Evolutionary conservation across 306 rosid genomes (phyloP), one percentile per base, ranked within the genome.

Genomic region (Trichosanthes truncata): DNA sequence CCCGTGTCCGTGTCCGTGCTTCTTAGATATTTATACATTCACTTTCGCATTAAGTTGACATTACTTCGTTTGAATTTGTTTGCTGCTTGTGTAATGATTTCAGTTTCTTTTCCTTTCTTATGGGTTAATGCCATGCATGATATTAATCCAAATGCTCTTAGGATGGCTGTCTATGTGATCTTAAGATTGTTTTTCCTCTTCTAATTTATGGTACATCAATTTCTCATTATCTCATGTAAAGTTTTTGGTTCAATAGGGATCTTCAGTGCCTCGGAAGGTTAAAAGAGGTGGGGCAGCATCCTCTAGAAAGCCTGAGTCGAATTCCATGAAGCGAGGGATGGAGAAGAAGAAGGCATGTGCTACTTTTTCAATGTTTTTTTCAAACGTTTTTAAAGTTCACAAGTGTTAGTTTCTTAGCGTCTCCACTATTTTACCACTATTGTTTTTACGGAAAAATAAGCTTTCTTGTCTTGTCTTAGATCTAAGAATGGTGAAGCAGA

Each of bases 341-440:
- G 97, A 91, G 86, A 95, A 90, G 92, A 95, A 91, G 84, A 95
- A 88, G 90, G 98, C 87, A 78, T 35, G 85, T 74, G 62, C 17
- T 74, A 29, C 45, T 84, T 11, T 69, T 35, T 41, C 49, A 53
- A n/a, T 57, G 45, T 33, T 21, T 31, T 15, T 14, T 56, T 9
- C 43, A 6, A 20, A 52, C 31, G 21, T 14, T 51, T 74, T 13
- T 31, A 51, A 29, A 35, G 8, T 51, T 20, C 29, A 18, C 1
- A 26, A 46, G 31, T 74, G 18, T 33, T 31, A 9, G n/a, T 74
- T 74, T 4, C 62, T 29, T 48, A 4, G 57, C 8, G 10, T 48
- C 74, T n/a, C 9, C 56, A 71, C 21, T 72, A 71, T 45, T 63
- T 63, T 1, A 1, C 6, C 31, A 55, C 56, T 21, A 3, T 21